Conservation (phyloP, 345 rosid species). For the Eucalyptus sp. region DNA sequence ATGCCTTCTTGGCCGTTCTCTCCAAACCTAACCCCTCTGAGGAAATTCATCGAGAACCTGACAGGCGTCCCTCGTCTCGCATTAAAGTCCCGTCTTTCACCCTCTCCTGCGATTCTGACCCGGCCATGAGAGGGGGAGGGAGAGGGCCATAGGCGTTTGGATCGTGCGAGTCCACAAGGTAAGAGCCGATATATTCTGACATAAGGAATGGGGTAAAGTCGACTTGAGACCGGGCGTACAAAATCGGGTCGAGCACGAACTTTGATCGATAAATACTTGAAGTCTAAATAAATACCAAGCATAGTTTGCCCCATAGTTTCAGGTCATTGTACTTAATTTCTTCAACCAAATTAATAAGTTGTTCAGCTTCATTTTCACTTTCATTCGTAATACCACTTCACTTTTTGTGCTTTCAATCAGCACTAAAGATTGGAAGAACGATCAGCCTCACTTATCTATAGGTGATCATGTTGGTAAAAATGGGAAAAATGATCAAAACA, state of each 20-base stretch:
- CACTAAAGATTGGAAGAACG: neutral
- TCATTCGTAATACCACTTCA: neutral
- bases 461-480: neutral
- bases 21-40: too few relatives aligned
- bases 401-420: neutral
- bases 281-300: neutral
- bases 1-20: too few relatives aligned
- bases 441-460: neutral
- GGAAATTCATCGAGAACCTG: too few relatives aligned
- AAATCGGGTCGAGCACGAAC: neutral
- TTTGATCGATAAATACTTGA: neutral
- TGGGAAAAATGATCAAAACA: too few relatives aligned
- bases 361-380: neutral
- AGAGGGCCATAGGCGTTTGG: neutral
- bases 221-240: neutral
- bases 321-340: neutral
- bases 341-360: neutral
- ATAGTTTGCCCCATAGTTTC: neutral
- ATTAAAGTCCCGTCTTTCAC: too few relatives aligned
- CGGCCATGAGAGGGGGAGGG: too few relatives aligned
- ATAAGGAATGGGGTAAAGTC: neutral
- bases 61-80: too few relatives aligned
- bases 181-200: neutral
- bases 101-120: too few relatives aligned
- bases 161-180: neutral